Conservation (phyloP, 1,284 basidiomycete species). For the Heterobasidion occidentale region DNA sequence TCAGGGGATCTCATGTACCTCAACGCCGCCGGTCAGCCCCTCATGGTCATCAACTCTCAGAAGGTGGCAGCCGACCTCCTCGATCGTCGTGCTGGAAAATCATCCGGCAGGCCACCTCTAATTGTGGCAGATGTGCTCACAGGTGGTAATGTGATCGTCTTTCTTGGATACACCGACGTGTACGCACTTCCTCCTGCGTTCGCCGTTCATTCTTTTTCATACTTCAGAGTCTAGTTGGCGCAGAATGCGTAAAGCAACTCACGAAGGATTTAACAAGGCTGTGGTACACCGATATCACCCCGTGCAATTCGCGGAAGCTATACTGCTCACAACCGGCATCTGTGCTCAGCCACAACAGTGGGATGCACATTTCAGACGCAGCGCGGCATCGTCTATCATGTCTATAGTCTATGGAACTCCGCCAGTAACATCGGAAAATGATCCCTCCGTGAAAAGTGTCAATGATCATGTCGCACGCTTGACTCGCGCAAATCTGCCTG, state of each 20-base stretch:
- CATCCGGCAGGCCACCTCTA: slow-evolving; percentile 13
- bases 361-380: slow-evolving; percentile 1
- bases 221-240: background rate
- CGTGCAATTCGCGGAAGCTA: background rate
- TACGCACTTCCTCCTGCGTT: background rate
- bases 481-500: background rate
- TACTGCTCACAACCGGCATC: background rate
- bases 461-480: background rate
- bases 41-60: slow-evolving; percentile 14
- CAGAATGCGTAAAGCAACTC: background rate
- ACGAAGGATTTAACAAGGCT: background rate
- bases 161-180: background rate
- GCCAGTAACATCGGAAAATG: background rate
- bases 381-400: slow-evolving; percentile 1
- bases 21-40: slow-evolving; percentile 11
- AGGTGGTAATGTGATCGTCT: background rate
- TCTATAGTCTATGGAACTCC: slow-evolving; percentile 1
- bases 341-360: background rate
- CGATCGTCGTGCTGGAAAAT: slow-evolving; percentile 14
- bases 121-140: slow-evolving; percentile 1
- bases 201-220: background rate
- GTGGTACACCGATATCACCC: background rate
- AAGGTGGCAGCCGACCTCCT: slow-evolving; percentile 14
- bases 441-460: background rate
- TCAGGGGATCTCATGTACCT: slow-evolving; percentile 17